Evolutionary conservation across 192 early-diverging fungal genomes (phyloP).

Genomic region (Coemansia furcata): DNA sequence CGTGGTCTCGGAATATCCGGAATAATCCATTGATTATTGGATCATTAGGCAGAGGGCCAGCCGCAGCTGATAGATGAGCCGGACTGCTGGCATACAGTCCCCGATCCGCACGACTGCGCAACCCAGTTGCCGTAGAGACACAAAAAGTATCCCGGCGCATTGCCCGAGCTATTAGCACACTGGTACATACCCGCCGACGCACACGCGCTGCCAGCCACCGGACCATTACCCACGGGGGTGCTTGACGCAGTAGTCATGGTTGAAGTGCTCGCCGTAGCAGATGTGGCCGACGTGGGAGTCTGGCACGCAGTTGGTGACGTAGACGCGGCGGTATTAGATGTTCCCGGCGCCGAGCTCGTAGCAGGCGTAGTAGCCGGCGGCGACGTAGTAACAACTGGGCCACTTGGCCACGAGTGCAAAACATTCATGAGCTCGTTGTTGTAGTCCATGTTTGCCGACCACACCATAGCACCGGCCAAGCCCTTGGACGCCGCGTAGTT

Average conservation of each 20-base stretch:
- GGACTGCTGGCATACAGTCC: constrained; percentile 27
- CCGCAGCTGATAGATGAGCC: constrained; percentile 24
- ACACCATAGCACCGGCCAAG: constrained; percentile 66
- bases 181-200: constrained; percentile 10
- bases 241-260: background rate
- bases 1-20: background rate
- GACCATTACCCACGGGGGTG: constrained; percentile 6
- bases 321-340: background rate
- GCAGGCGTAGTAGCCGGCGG: constrained; percentile 7
- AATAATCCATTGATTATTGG: background rate
- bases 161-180: constrained; percentile 21
- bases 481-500: constrained; percentile 56
- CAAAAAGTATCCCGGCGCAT: constrained; percentile 20
- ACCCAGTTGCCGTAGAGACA: constrained; percentile 38
- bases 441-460: constrained; percentile 61
- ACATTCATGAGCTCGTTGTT: constrained; percentile 55
- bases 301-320: background rate
- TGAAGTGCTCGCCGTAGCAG: background rate
- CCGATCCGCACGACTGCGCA: constrained; percentile 20
- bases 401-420: constrained; percentile 12
- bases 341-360: background rate
- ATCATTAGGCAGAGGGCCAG: constrained; percentile 20
- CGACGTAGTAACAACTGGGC: background rate
- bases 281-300: background rate
- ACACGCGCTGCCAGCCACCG: constrained; percentile 23